Base-by-base conservation (phyloP, 2,329 filamentous ascomycete species). In the Ilyonectria mors-panacis region DNA sequence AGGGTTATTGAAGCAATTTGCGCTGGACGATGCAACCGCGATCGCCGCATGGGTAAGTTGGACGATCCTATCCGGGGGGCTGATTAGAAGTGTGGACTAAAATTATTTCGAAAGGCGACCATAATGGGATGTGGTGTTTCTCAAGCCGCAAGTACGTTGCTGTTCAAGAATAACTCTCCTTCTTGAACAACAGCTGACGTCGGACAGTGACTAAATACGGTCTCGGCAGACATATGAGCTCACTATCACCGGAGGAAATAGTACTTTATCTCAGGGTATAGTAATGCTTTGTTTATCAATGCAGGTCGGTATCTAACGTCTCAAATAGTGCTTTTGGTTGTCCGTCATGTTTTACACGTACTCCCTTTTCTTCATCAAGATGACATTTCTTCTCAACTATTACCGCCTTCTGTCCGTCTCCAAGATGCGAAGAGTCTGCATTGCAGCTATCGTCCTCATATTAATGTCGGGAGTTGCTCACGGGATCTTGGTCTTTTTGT, bases 341-440 rank as follows among this genome's bases (percentile, higher is more conserved):
- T 48, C 53, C 12, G 3, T 60, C 1, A 26, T 73, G 1, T 59
- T 71, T 15, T 71, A 71, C 42, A 17, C 57, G 6, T 33, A 56
- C 10, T 58, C 59, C 3, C 48, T 74, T 0, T 66, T 63, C 21
- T 68, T 42, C 17, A 28, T 44, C 15, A 73, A 68, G 17, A 55
- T 74, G 70, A 63, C 70, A 4, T 73, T 74, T 15, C 48, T 74
- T 4, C 37, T 74, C 0, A 68, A 74, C 0, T 74, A 74, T 12
- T 70, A 68, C 10, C 57, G 72, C 17, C 62, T 73, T 4, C 48
- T 74, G 6, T 58, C 57, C 0, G 39, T 71, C 0, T 71, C 72
- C 2, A 37, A 23, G 2, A 66, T 73, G 65, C 19, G 68, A 28
- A 42, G 42, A 7, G 19, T 47, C 5, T 64, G 64, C 8, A n/a